These are phyloP conservation scores for Aspergillus viridinutans DNA, from an alignment of 2,329 filamentous ascomycete genomes.

Conservation along the genomic window DNA sequence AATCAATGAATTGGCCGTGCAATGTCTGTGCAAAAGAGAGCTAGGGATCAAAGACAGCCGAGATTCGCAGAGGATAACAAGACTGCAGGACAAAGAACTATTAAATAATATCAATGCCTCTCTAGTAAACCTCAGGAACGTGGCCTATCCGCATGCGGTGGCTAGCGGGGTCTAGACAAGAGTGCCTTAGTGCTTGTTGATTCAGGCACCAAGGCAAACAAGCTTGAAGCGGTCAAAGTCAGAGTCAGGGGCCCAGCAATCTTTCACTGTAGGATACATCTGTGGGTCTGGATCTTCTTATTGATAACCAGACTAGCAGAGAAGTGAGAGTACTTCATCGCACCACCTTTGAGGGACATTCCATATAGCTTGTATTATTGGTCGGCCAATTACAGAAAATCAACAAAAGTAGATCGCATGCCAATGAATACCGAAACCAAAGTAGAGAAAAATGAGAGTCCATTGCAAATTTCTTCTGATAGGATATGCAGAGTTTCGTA, in stretches of 20 bases:
- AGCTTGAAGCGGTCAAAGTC: not conserved
- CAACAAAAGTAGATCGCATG: not conserved
- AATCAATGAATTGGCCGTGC: not conserved
- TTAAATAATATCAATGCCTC: constrained; percentile 16
- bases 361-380: not conserved
- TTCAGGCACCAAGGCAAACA: constrained; percentile 1
- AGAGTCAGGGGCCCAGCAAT: not conserved
- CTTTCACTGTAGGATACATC: not conserved
- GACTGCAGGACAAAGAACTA: constrained; percentile 7
- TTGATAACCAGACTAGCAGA: constrained; percentile 22
- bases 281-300: constrained; percentile 15
- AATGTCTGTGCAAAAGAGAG: constrained; percentile 1
- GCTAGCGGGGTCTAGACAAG: not conserved
- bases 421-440: not conserved
- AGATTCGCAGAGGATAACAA: not conserved
- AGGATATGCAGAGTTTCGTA: too few species aligned
- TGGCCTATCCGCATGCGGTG: constrained; percentile 29
- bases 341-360: not conserved
- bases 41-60: constrained; percentile 4
- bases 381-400: not conserved
- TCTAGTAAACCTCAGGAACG: not conserved
- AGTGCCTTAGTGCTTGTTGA: not conserved
- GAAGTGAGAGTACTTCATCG: not conserved
- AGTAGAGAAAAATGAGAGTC: not conserved
- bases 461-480: too few species aligned